A percentile compares a stretch with the other conserved stretches of the same genome.
Conservation (phyloP, 805 yeast species). For the Candida tibetensis region DNA sequence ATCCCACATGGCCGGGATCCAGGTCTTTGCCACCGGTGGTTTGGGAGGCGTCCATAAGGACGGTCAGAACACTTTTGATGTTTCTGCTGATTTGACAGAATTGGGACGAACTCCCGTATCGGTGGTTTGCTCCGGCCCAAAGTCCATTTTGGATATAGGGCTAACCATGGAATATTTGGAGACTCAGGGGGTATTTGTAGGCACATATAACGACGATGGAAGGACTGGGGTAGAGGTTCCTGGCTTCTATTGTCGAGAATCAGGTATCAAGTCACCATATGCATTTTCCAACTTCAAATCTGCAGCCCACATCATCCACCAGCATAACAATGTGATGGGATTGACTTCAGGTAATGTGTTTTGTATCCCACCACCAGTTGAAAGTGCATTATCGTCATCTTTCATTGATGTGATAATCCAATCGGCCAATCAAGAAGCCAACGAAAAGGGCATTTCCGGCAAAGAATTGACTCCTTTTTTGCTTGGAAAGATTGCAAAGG, state of each 20-base stretch:
- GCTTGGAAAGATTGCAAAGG: constrained; percentile 58
- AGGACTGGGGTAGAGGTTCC: constrained; percentile 53
- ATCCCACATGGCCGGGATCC: constrained; percentile 70
- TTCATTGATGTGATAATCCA: constrained; percentile 56
- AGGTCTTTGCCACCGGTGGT: constrained; percentile 91
- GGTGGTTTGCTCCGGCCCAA: constrained; percentile 93
- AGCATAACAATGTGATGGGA: constrained; percentile 42
- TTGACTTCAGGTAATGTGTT: constrained; percentile 69
- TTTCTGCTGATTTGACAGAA: constrained; percentile 86
- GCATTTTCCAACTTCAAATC: constrained; percentile 48
- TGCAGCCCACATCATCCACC: constrained; percentile 62
- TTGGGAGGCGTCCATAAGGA: constrained; percentile 88
- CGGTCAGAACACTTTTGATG: constrained; percentile 71
- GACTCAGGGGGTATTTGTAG: constrained; percentile 86
- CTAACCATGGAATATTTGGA: constrained; percentile 83
- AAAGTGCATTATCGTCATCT: constrained; percentile 53
- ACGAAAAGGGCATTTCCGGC: constrained; percentile 52
- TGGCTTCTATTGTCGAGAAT: constrained; percentile 76
- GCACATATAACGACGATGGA: constrained; percentile 56
- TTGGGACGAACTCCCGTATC: constrained; percentile 78
- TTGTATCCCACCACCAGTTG: constrained; percentile 78
- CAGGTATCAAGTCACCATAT: constrained; percentile 72
- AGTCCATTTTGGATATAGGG: constrained; percentile 75
- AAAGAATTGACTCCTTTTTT: constrained; percentile 79
- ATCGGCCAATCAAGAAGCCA: constrained; percentile 58